Base-by-base conservation (phyloP, 768 basidiomycete genomes). In the Amanita rimosa region DNA sequence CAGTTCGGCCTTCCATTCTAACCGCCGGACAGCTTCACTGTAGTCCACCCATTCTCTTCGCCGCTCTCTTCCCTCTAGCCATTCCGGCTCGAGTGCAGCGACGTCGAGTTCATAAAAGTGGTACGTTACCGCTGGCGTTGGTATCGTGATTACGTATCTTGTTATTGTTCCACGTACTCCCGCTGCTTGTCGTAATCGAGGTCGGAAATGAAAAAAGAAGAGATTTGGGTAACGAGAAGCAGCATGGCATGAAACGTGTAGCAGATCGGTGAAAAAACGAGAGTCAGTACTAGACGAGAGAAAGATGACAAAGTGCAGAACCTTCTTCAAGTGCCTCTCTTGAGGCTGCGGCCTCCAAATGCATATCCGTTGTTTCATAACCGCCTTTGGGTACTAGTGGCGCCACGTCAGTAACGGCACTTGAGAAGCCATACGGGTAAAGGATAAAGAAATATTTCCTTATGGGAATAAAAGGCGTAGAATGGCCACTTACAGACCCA, bases 281-380 rank as follows among this genome's bases (percentile, higher is more conserved):
- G 67, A 67, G 78, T 83, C 73, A 83, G 79, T 80, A 78, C 74
- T 67, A 69, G 75, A 75, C 71, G 73, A 72, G 76, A 83, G 77
- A 74, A 71, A 75, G 66, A 80, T 80, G 76, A 76, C 72, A 79
- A 83, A 78, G 71, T 79, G 79, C 81, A 80, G 80, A 85, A 92
- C 89, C 89, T 91, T 92, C 89, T 86, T 92, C 89, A 66, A 85
- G 74, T 69, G 89, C 89, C 80, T 92, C 89, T 66, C 89, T 78
- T 60, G 79, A 84, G 70, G 89, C 89, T 63, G 89, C 89, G 70
- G 79, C 82, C 74, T 90, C 87, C 60, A 91, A 70, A 65, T 72
- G 74, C 58, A 74, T 80, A 75, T 92, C 89, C 50, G 83, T 74
- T 56, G 79, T 70, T 67, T 92, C 89, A 83, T 83, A 92, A 62